Conservation (phyloP, 345 rosid genomes). For the Rubroshorea leprosula region DNA sequence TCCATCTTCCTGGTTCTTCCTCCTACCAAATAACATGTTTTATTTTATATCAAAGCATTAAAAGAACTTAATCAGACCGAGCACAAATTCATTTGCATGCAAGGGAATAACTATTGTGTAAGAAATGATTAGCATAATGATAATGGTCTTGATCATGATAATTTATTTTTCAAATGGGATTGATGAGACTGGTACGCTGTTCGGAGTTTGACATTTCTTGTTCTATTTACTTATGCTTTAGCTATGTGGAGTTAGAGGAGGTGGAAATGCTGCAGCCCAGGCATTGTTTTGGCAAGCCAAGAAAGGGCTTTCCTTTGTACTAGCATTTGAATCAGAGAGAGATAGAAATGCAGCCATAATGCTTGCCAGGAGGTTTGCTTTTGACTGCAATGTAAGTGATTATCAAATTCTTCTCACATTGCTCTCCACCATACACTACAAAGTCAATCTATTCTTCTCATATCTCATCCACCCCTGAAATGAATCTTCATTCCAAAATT, state of each 20-base stretch:
- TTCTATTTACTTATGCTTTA: slow-evolving; percentile 24
- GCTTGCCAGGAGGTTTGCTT: slow-evolving; percentile 94
- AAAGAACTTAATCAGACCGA: too few species aligned
- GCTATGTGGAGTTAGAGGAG: slow-evolving; percentile 99
- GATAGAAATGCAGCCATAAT: slow-evolving; percentile 86
- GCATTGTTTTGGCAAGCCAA: slow-evolving; percentile 90
- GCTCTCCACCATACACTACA: too few species aligned
- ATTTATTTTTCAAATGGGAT: too few species aligned
- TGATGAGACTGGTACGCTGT: too few species aligned
- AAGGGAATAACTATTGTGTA: too few species aligned
- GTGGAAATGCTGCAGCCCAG: slow-evolving; percentile 93
- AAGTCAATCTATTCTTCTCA: not conserved
- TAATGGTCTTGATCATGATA: too few species aligned
- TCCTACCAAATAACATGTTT: too few species aligned
- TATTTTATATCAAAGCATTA: too few species aligned
- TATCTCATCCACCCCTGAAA: not conserved
- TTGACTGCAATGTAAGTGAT: slow-evolving; percentile 84
- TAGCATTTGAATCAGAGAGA: slow-evolving; percentile 86
- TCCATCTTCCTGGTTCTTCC: too few species aligned
- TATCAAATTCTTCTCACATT: not conserved
- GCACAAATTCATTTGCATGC: too few species aligned
- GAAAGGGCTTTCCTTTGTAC: slow-evolving; percentile 62
- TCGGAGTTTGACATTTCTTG: slow-evolving; percentile 7
- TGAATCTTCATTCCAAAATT: too few species aligned
- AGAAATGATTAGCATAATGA: too few species aligned